These are phyloP conservation scores for Forsythia viridissima DNA, from an alignment of 257 asterid genomes.

Conservation along the genomic window DNA sequence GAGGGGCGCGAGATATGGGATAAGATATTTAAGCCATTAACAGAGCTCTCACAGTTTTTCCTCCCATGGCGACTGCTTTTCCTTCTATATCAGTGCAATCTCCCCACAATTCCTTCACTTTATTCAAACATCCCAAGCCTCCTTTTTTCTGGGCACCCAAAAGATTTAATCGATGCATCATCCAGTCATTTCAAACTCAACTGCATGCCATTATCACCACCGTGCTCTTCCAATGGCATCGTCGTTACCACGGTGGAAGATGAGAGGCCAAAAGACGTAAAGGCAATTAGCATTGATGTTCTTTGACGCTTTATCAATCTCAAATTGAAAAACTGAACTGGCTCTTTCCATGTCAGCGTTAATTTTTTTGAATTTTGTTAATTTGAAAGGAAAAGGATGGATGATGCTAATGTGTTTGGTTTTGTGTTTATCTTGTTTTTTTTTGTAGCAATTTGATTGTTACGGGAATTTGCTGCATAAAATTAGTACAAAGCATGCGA, in stretches of 20 bases:
- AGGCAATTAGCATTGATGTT: constrained; percentile 51
- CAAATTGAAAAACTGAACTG: constrained; percentile 76
- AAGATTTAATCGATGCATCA: constrained; percentile 22
- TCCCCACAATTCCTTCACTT: constrained; percentile 21
- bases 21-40: constrained; percentile 17
- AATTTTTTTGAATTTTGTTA: not conserved
- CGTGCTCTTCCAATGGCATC: constrained; percentile 34
- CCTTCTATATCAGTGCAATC: constrained; percentile 41
- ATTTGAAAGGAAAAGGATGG: not conserved
- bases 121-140: constrained; percentile 22
- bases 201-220: constrained; percentile 31
- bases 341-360: constrained; percentile 67
- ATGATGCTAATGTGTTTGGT: constrained; percentile 1
- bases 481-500: constrained; percentile 76
- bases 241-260: constrained; percentile 41
- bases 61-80: constrained; percentile 72
- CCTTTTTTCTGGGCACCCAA: constrained; percentile 14
- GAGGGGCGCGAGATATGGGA: not conserved
- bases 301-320: constrained; percentile 72
- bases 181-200: constrained; percentile 33
- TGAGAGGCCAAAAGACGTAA: constrained; percentile 29
- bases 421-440: constrained; percentile 1
- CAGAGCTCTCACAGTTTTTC: not conserved
- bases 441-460: constrained; percentile 84
- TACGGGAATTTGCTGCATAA: constrained; percentile 71